Base-by-base conservation (phyloP, 208 protist genomes). In the Wallacemonas sp. region DNA sequence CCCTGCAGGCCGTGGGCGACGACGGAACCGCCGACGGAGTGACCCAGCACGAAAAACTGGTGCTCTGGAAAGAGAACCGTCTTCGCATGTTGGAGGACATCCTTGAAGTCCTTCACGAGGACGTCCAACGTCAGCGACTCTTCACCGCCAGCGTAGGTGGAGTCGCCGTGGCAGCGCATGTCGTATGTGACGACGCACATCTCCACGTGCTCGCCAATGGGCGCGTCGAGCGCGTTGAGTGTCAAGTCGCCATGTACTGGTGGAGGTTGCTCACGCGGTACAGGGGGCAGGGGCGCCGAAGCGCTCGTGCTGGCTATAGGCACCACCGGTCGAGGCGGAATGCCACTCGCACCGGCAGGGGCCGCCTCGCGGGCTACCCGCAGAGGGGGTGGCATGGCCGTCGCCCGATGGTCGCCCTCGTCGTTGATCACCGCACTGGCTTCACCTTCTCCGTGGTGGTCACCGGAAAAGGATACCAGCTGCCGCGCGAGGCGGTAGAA, bases 11-110 rank as follows among this genome's bases (percentile, higher is more conserved):
- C 82, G 26, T 71, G 41, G 13, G 74, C 76, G 13, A 90, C 86
- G 13, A 97, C 68, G 34, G 91, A 69, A 24, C 89, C 93, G 44
- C 93, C 93, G 19, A 97, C 78, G n/a, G 83, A 92, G 74, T 97
- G 93, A 0, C 93, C 93, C 19, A 89, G 68, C 0, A 95, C 62
- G 24, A 89, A 90, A n/a, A 93, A 58, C 29, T 63, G 32, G 53
- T 73, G 76, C 13, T 41, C 46, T 9, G 82, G 71, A 39, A 80
- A 92, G 17, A 92, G 42, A 26, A 59, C 33, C 15, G 46, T 19
- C 41, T 85, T 76, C 3, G 75, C 73, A 32, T 74, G 64, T 15
- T 50, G 45, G 12, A 97, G 44, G 0, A 95, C 52, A 8, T 44
- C 69, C 8, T 63, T 30, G 32, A 93, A 89, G 61, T 97, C 91